Conservation (phyloP, 345 rosid genomes). For the Sisymbrium irio region DNA sequence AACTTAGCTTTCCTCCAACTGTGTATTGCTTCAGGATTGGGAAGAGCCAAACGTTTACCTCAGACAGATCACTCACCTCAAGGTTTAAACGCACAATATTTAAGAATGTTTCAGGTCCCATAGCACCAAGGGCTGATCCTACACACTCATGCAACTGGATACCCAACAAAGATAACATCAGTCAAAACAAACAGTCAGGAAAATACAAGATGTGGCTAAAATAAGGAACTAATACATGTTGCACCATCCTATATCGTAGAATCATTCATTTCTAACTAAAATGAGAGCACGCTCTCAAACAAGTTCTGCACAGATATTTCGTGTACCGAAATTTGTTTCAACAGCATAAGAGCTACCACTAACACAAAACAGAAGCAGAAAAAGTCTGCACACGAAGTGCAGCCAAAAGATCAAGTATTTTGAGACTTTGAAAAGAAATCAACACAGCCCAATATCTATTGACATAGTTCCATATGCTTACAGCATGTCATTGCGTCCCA, state of each 20-base stretch:
- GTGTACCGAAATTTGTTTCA: background rate
- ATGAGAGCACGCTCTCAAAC: background rate
- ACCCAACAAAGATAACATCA: slow-evolving; percentile 24
- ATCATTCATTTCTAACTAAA: slow-evolving; percentile 6
- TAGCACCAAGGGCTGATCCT: slow-evolving; percentile 89
- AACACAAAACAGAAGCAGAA: background rate
- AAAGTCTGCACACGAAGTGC: background rate
- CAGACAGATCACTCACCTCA: slow-evolving; percentile 72
- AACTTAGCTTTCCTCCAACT: slow-evolving; percentile 74
- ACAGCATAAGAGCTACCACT: slow-evolving; percentile 16
- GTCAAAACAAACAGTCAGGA: slow-evolving; percentile 16
- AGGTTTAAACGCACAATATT: slow-evolving; percentile 68
- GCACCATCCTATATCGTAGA: background rate
- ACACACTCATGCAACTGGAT: slow-evolving; percentile 84
- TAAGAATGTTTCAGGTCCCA: slow-evolving; percentile 89
- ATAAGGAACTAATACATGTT: background rate
- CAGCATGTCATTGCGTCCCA: background rate
- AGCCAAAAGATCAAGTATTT: slow-evolving; percentile 2
- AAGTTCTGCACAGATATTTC: background rate
- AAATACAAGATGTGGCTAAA: slow-evolving; percentile 1
- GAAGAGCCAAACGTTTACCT: slow-evolving; percentile 89
- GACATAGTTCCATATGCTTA: background rate
- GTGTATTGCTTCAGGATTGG: slow-evolving; percentile 92
- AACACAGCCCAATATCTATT: background rate
- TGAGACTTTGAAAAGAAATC: background rate